phyloP scores from a whole-genome alignment of 306 rosid genomes.

The Trifolium dubium region DNA sequence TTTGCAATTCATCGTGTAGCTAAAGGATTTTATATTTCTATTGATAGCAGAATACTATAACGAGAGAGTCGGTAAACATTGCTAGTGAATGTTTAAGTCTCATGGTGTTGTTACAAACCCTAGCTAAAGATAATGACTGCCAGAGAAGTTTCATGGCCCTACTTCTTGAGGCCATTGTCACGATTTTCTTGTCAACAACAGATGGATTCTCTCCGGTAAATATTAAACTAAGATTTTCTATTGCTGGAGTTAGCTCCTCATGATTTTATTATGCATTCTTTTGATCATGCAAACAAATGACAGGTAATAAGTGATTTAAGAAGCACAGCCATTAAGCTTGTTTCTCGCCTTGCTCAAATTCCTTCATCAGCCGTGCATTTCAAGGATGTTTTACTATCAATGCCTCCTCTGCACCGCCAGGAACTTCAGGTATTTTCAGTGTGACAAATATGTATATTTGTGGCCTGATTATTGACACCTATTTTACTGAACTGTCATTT shows the following conservation, averaged over 20 bases:
- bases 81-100: slow-evolving; percentile 80
- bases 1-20: slow-evolving; percentile 35
- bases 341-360: slow-evolving; percentile 91
- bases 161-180: slow-evolving; percentile 75
- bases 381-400: slow-evolving; percentile 84
- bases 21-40: slow-evolving; percentile 38
- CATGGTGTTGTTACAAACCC: slow-evolving; percentile 76
- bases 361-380: slow-evolving; percentile 85
- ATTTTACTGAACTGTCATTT: slow-evolving; percentile 32
- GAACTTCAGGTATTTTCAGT: slow-evolving; percentile 75
- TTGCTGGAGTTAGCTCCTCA: slow-evolving; percentile 24
- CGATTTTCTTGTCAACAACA: slow-evolving; percentile 70
- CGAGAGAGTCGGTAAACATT: slow-evolving; percentile 70
- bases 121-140: slow-evolving; percentile 60
- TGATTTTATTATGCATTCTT: slow-evolving; percentile 21
- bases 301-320: slow-evolving; percentile 81
- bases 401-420: slow-evolving; percentile 86
- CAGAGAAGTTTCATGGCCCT: slow-evolving; percentile 73
- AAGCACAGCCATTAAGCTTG: slow-evolving; percentile 74
- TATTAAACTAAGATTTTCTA: slow-evolving; percentile 35
- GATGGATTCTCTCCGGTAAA: slow-evolving; percentile 70
- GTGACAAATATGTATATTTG: background rate
- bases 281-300: slow-evolving; percentile 43
- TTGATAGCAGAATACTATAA: slow-evolving; percentile 68
- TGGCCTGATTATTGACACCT: slow-evolving; percentile 14